Evolutionary conservation across 306 rosid genomes (phyloP).

Genomic region (Casuarina equisetifolia): DNA sequence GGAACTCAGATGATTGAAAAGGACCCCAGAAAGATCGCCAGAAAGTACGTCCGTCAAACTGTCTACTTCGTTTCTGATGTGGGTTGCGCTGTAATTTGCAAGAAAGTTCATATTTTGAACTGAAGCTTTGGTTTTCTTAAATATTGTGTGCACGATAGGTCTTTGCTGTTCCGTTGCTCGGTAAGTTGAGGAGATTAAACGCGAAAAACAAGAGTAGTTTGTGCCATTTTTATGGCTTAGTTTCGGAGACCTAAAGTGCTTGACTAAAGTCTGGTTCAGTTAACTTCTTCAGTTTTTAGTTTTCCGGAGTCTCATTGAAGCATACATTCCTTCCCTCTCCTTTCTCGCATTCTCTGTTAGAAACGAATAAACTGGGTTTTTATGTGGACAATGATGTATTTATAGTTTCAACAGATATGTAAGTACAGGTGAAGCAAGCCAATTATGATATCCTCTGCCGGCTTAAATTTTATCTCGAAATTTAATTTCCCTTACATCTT

Average conservation of each 20-base stretch:
- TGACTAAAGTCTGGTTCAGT: not conserved
- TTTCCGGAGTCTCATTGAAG: not conserved
- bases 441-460: not conserved
- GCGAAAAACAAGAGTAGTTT: not conserved
- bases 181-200: slow-evolving; percentile 14
- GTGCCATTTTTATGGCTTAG: not conserved
- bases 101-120: not conserved
- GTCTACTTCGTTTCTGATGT: slow-evolving; percentile 5
- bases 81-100: not conserved
- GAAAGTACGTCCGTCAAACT: slow-evolving; percentile 45
- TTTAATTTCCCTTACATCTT: not conserved
- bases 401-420: not conserved
- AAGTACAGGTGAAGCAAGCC: not conserved
- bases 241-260: not conserved
- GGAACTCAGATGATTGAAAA: slow-evolving; percentile 27
- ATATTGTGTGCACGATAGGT: slow-evolving; percentile 4
- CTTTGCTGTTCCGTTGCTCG: slow-evolving; percentile 12
- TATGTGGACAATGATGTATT: not conserved
- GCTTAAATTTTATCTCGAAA: not conserved
- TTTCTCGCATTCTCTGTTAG: not conserved
- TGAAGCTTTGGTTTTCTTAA: slow-evolving; percentile 12
- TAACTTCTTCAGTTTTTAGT: not conserved
- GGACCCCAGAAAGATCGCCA: slow-evolving; percentile 65
- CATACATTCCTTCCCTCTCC: not conserved
- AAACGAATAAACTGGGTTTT: not conserved